phyloP scores from a whole-genome alignment of 805 yeast genomes.

The Yarrowia keelungensis region DNA sequence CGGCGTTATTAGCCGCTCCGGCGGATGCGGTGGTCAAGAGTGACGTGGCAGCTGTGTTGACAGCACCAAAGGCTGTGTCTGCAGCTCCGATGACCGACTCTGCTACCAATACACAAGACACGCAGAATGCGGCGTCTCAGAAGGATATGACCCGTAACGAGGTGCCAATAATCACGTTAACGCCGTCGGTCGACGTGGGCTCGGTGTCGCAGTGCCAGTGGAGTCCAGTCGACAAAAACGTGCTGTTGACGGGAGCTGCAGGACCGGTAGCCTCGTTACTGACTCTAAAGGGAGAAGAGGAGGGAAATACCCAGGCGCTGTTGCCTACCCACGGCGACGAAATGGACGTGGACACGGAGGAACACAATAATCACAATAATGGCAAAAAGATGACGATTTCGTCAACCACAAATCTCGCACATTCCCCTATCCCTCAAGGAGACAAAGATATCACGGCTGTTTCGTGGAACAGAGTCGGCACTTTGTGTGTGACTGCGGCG shows the following conservation, averaged over 20 bases:
- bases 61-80: background rate
- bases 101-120: constrained; percentile 6
- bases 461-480: constrained; percentile 74
- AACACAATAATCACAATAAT: background rate
- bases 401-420: constrained; percentile 24
- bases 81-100: background rate
- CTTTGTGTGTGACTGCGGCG: constrained; percentile 65
- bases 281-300: constrained; percentile 2
- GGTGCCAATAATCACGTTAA: constrained; percentile 22
- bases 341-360: constrained; percentile 21
- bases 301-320: background rate
- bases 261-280: constrained; percentile 23
- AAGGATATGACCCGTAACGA: constrained; percentile 25
- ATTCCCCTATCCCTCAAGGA: constrained; percentile 40
- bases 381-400: background rate
- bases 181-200: constrained; percentile 6
- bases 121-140: constrained; percentile 9
- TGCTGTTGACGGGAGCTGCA: constrained; percentile 10
- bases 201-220: constrained; percentile 18
- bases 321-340: constrained; percentile 13
- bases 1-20: background rate
- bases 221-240: constrained; percentile 20
- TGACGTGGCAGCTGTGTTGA: background rate
- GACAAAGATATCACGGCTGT: constrained; percentile 45
- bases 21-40: background rate